phyloP scores from a whole-genome alignment of 768 basidiomycete species.

The Chlorophyllum brunneum region DNA sequence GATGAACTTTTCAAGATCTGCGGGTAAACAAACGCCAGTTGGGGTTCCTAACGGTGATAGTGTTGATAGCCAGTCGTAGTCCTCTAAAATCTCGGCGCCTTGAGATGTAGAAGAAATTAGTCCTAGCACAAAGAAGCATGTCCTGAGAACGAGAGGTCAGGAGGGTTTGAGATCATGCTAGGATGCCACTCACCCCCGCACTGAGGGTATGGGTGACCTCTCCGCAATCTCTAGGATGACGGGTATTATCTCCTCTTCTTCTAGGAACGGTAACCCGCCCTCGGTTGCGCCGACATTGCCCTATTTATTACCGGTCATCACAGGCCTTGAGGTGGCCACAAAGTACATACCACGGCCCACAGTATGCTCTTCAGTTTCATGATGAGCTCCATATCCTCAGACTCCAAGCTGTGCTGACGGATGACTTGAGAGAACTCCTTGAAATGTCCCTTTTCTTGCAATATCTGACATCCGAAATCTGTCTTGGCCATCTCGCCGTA shows the following conservation, averaged over 20 bases:
- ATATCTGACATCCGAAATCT: conserved; percentile 85
- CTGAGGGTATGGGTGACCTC: conserved; percentile 82
- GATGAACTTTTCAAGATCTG: conserved; percentile 77
- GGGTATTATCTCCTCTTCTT: conserved; percentile 93
- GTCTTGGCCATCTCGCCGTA: conserved; percentile 99
- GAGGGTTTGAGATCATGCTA: background rate
- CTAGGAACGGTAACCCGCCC: conserved; percentile 90
- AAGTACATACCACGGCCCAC: conserved; percentile 85
- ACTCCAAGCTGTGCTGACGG: conserved; percentile 80
- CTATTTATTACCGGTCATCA: conserved; percentile 35
- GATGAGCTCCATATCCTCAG: conserved; percentile 78
- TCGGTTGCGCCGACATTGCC: conserved; percentile 91
- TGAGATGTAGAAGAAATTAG: conserved; percentile 88
- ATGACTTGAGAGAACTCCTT: conserved; percentile 89
- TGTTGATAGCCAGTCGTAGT: conserved; percentile 92
- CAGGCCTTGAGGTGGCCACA: background rate
- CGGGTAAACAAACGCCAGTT: conserved; percentile 88
- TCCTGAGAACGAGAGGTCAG: conserved; percentile 44
- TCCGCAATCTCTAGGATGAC: conserved; percentile 89
- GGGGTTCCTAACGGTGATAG: conserved; percentile 80
- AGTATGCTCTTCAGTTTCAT: conserved; percentile 90
- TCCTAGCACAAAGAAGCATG: conserved; percentile 94
- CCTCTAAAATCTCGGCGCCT: conserved; percentile 91
- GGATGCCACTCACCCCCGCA: conserved; percentile 70
- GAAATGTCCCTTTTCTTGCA: conserved; percentile 90